These are phyloP conservation scores for Gossypium lobatum DNA, from an alignment of 441 rosid genomes.

Conservation along the genomic window DNA sequence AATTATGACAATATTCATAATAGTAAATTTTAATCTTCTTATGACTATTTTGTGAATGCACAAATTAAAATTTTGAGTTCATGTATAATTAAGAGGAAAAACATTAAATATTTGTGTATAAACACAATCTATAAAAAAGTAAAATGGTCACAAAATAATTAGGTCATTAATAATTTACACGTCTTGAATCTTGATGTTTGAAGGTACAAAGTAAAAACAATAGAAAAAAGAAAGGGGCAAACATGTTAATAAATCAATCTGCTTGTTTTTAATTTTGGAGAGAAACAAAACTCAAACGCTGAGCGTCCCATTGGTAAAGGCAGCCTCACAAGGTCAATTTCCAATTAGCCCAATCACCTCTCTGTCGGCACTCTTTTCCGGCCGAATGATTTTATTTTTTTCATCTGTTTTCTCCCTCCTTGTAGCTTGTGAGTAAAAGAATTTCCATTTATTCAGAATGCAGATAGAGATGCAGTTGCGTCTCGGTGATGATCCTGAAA, in stretches of 20 bases:
- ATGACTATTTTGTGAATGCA: too few relatives aligned
- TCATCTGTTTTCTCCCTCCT: slow-evolving; percentile 10
- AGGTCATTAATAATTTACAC: slow-evolving; percentile 19
- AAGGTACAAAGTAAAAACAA: slow-evolving; percentile 1
- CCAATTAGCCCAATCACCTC: not conserved
- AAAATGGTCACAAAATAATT: not conserved
- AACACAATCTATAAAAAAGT: not conserved
- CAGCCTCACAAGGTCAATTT: not conserved
- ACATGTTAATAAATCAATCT: slow-evolving; percentile 6
- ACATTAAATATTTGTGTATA: not conserved
- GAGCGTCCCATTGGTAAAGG: not conserved
- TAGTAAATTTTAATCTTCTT: too few relatives aligned
- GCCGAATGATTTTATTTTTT: not conserved
- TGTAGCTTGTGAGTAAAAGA: slow-evolving; percentile 7
- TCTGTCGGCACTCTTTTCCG: not conserved
- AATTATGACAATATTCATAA: too few relatives aligned
- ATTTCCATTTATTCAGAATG: slow-evolving; percentile 3
- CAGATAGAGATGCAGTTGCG: slow-evolving; percentile 7
- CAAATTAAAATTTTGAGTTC: too few relatives aligned
- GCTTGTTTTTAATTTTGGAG: not conserved
- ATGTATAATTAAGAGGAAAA: too few relatives aligned
- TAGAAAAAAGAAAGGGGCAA: not conserved
- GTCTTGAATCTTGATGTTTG: slow-evolving; percentile 9
- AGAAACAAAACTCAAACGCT: slow-evolving; percentile 17
- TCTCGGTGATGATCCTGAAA: slow-evolving; percentile 5